Evolutionary conservation across 179 eudicot genomes (phyloP).

Genomic region (Camellia oleifera): DNA sequence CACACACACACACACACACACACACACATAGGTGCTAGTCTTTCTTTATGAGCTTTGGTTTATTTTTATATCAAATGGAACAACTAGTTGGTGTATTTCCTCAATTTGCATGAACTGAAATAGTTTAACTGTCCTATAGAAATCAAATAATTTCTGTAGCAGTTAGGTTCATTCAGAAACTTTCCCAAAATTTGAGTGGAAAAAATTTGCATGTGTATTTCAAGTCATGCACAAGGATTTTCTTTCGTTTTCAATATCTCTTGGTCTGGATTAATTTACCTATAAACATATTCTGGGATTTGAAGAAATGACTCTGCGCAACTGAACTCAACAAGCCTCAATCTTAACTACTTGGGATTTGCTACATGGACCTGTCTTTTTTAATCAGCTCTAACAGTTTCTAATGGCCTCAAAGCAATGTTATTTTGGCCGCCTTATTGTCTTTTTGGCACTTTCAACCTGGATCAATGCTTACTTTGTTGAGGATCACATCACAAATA

Average conservation of each 20-base stretch:
- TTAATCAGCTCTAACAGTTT: not conserved
- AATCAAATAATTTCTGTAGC: not conserved
- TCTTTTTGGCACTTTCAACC: not conserved
- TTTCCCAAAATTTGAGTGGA: not conserved
- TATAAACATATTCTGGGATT: not conserved
- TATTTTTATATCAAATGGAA: not conserved
- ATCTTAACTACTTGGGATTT: not conserved
- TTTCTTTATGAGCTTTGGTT: not conserved
- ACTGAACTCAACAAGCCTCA: not conserved
- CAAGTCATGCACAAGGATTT: not conserved
- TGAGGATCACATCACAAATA: not conserved
- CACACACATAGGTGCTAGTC: not conserved
- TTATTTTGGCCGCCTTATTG: not conserved
- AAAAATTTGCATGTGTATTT: not conserved
- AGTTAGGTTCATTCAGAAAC: not conserved
- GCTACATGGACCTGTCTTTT: conserved; percentile 3
- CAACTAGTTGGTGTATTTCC: not conserved
- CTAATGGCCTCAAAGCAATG: not conserved
- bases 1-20: too few relatives aligned
- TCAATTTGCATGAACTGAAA: not conserved
- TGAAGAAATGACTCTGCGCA: not conserved
- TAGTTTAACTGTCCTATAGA: not conserved
- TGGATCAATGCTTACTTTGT: not conserved
- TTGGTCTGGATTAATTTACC: not conserved
- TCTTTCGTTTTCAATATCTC: not conserved